phyloP scores from a whole-genome alignment of 805 yeast species.

The Isabelozyma gotoi region DNA sequence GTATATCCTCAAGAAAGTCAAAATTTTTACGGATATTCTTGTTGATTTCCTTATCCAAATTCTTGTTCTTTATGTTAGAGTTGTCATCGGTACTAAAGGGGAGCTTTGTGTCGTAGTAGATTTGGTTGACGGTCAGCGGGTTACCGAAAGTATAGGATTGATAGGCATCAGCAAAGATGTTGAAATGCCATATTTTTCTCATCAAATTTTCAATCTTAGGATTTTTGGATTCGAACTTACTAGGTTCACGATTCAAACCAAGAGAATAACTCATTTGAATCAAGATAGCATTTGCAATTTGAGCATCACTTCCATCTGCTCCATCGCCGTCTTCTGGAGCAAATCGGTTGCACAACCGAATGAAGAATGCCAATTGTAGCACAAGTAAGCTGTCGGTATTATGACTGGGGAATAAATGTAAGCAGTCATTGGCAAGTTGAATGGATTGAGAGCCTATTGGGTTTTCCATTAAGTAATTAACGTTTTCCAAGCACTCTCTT shows the following conservation, averaged over 20 bases:
- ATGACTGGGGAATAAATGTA: conserved; percentile 14
- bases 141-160: conserved; percentile 46
- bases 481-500: background rate
- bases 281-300: conserved; percentile 53
- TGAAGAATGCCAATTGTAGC: conserved; percentile 48
- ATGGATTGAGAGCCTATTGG: conserved; percentile 16
- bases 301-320: conserved; percentile 57
- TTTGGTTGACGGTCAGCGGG: conserved; percentile 33
- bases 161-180: conserved; percentile 41
- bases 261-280: conserved; percentile 66
- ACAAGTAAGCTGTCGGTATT: conserved; percentile 36
- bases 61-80: conserved; percentile 30
- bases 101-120: conserved; percentile 44
- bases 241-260: conserved; percentile 70
- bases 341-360: conserved; percentile 44
- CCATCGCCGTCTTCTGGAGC: conserved; percentile 51
- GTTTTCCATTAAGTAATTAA: conserved; percentile 9
- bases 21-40: conserved; percentile 13
- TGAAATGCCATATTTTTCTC: conserved; percentile 55
- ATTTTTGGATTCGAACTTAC: conserved; percentile 44
- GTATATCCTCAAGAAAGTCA: conserved; percentile 19
- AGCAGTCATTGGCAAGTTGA: conserved; percentile 20
- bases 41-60: conserved; percentile 38
- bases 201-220: conserved; percentile 40
- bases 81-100: conserved; percentile 31